Conservation (phyloP, 179 eudicot genomes). For the Carnegiea gigantea region DNA sequence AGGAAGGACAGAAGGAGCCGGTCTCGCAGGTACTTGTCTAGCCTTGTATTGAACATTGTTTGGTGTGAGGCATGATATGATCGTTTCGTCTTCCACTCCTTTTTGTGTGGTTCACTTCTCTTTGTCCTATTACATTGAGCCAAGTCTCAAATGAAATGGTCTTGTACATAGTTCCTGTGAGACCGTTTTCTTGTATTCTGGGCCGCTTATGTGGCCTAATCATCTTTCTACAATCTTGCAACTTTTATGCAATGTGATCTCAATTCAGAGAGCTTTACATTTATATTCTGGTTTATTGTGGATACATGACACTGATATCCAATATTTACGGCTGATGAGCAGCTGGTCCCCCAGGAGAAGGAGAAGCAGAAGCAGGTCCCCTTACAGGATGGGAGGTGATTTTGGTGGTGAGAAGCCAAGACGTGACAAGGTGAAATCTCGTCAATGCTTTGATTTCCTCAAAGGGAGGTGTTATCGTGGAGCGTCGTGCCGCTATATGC, state of each 20-base stretch:
- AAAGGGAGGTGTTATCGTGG: slow-evolving; percentile 87
- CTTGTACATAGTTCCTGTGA: too few relatives aligned
- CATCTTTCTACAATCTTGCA: background rate
- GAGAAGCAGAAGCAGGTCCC: slow-evolving; percentile 90
- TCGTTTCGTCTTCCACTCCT: background rate
- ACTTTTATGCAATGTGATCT: background rate
- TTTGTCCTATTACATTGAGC: background rate
- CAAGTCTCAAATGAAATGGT: background rate
- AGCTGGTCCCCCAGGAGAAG: slow-evolving; percentile 81
- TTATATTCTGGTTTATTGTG: background rate
- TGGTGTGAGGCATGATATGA: slow-evolving; percentile 11
- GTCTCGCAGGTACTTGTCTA: slow-evolving; percentile 65
- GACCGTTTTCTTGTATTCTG: too few relatives aligned
- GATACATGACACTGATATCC: slow-evolving; percentile 12
- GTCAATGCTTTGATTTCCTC: slow-evolving; percentile 64
- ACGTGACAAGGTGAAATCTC: slow-evolving; percentile 48
- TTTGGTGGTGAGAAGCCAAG: slow-evolving; percentile 44
- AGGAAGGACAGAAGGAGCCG: slow-evolving; percentile 73
- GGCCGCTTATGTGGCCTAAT: too few relatives aligned
- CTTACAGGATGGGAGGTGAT: slow-evolving; percentile 47
- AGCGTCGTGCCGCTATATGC: slow-evolving; percentile 75
- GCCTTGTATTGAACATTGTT: slow-evolving; percentile 12
- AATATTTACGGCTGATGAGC: slow-evolving; percentile 26
- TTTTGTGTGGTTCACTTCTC: slow-evolving; percentile 12
- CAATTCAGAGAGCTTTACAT: background rate